Conservation (phyloP, 2,329 filamentous ascomycete species). For the Fusarium sp. region DNA sequence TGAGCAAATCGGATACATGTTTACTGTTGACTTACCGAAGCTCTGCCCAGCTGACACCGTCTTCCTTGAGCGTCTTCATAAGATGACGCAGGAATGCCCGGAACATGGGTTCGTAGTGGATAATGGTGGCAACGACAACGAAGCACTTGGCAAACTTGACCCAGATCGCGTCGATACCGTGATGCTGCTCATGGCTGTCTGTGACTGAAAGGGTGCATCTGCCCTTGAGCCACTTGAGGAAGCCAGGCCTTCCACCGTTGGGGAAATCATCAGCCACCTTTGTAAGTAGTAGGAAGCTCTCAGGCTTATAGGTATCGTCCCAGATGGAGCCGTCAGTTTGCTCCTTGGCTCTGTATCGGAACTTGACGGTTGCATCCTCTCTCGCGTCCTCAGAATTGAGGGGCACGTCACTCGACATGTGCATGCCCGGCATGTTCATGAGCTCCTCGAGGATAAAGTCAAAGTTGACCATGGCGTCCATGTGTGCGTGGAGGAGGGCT, state of each 20-base stretch:
- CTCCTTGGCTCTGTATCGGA: slow-evolving; percentile 67
- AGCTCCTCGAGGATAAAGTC: slow-evolving; percentile 82
- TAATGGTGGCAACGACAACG: slow-evolving; percentile 76
- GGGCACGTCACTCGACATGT: slow-evolving; percentile 71
- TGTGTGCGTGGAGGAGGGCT: slow-evolving; percentile 84
- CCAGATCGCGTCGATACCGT: slow-evolving; percentile 88
- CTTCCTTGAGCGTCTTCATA: slow-evolving; percentile 77
- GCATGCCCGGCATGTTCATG: slow-evolving; percentile 78
- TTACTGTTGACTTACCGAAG: slow-evolving; percentile 61
- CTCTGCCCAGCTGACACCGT: slow-evolving; percentile 89
- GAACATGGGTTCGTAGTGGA: slow-evolving; percentile 93
- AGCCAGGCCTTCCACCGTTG: slow-evolving; percentile 75
- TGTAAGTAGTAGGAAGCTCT: slow-evolving; percentile 68
- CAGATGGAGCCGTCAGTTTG: slow-evolving; percentile 70
- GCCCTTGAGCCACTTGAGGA: slow-evolving; percentile 80
- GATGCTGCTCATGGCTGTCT: slow-evolving; percentile 83
- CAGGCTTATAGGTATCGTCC: slow-evolving; percentile 71
- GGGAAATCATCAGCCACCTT: slow-evolving; percentile 81
- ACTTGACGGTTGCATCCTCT: slow-evolving; percentile 68
- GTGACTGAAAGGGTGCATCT: slow-evolving; percentile 78
- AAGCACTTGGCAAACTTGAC: slow-evolving; percentile 83
- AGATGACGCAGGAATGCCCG: slow-evolving; percentile 79
- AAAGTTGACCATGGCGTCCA: slow-evolving; percentile 92
- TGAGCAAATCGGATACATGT: neutral
- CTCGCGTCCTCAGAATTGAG: slow-evolving; percentile 67